A percentile compares a stretch with the other conserved stretches of the same genome.
Conservation (phyloP, 192 early-diverging fungal genomes). For the Nowakowskiella sp. region DNA sequence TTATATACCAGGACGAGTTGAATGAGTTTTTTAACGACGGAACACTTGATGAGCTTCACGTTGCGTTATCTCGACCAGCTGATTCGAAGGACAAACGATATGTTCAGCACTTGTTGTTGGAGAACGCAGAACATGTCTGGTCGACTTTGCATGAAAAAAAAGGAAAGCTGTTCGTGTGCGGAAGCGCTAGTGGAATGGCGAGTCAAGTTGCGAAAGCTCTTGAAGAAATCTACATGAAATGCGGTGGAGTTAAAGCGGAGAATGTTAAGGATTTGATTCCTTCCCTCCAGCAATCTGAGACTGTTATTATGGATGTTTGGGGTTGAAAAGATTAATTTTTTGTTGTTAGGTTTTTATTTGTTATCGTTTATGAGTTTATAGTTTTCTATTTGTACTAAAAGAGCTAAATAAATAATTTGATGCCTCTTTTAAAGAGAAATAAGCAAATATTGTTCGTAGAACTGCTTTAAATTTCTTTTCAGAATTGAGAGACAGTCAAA, state of each 20-base stretch:
- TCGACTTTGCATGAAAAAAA: not conserved
- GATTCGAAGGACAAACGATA: conserved; percentile 6
- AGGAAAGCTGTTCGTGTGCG: conserved; percentile 14
- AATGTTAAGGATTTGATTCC: conserved; percentile 6
- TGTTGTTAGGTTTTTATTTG: no score
- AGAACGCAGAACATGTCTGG: not conserved
- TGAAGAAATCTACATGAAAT: conserved; percentile 2
- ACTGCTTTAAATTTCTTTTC: no score
- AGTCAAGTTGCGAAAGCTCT: conserved; percentile 13
- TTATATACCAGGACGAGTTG: not conserved
- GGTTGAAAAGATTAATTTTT: no score
- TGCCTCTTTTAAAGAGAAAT: no score
- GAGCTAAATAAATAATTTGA: no score
- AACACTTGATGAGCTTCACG: conserved; percentile 1
- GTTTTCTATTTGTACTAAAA: no score
- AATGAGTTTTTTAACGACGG: conserved; percentile 1
- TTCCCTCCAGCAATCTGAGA: not conserved
- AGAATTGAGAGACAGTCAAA: no score
- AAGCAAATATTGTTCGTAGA: no score
- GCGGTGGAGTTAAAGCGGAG: conserved; percentile 5
- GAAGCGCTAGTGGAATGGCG: conserved; percentile 15
- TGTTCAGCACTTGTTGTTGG: conserved; percentile 5
- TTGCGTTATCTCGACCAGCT: conserved; percentile 10
- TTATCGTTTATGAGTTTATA: no score
- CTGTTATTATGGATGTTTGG: conserved; percentile 24